Evolutionary conservation across 805 yeast species (phyloP), one percentile per base, ranked within the genome.

Genomic region (Priceomyces melissophilus): DNA sequence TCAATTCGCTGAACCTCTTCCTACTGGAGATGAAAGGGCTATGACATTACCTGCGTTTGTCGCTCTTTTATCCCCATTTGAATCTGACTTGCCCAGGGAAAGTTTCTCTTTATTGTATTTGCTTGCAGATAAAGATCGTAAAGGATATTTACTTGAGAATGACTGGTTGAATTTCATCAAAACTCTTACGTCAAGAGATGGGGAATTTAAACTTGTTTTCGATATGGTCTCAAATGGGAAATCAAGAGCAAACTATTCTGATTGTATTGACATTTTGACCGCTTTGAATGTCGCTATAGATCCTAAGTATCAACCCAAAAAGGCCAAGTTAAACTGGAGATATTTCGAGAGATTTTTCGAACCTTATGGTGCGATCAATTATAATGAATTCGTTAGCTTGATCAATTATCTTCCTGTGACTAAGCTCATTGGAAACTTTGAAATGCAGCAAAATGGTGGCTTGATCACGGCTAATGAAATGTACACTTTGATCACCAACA

Each of bases 161-260:
- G 96, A 91, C 57, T 91, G 95, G 84, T 65, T 78, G 38, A 73
- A 75, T 32, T 86, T 91, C 57, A 81, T 85, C 52, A 71, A 75
- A 45, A 72, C 71, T 27, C 61, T 77, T 35, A 50, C 54, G 29
- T 49, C 58, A 7, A 47, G 43, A 13, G 64, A 61, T 41, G 65
- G 65, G 20, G 66, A 61, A 36, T 60, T 57, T 45, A 60, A 60
- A 37, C 46, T 60, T 30, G 50, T 60, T 20, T 61, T 50, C 36
- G 52, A 57, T 25, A 47, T 58, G 32, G 42, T 57, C n/a, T 37
- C 60, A 16, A 40, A 45, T 13, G 50, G 48, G 30, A 43, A 49
- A 17, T 37, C 45, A 10, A 52, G 43, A 39, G 50, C 66, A 39
- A 42, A 59, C 13, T 69, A 66, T 47, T 55, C 61, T 33, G 61